Evolutionary conservation across 2,329 filamentous ascomycete genomes (phyloP).

Genomic region (Amauroascus niger): DNA sequence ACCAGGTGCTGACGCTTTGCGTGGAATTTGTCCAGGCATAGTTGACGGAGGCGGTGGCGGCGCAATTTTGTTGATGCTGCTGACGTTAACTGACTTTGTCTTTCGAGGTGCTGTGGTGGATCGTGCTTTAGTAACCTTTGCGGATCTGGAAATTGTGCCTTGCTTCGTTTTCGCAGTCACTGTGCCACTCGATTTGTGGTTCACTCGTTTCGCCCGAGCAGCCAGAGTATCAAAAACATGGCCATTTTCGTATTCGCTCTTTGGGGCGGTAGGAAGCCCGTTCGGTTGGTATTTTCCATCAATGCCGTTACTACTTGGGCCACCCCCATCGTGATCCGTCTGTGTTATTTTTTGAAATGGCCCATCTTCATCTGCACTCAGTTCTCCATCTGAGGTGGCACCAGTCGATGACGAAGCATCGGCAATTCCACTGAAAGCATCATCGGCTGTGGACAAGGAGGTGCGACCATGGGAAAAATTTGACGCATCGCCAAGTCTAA

Average conservation of each 20-base stretch:
- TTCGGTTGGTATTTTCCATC: constrained; percentile 47
- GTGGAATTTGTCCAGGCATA: constrained; percentile 40
- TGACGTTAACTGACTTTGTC: constrained; percentile 25
- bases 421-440: constrained; percentile 82
- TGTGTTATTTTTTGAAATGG: constrained; percentile 31
- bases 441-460: constrained; percentile 85
- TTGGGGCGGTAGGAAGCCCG: constrained; percentile 45
- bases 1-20: constrained; percentile 46
- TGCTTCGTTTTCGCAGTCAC: constrained; percentile 15
- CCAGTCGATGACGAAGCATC: constrained; percentile 77
- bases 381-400: constrained; percentile 66
- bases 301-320: constrained; percentile 53
- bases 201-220: constrained; percentile 45
- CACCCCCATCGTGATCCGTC: constrained; percentile 46
- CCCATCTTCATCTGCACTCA: constrained; percentile 52
- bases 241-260: constrained; percentile 44
- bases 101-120: constrained; percentile 30
- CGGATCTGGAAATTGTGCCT: constrained; percentile 18
- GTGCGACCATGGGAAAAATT: constrained; percentile 89
- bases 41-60: constrained; percentile 42
- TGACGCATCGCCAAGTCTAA: constrained; percentile 87
- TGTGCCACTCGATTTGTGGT: constrained; percentile 36
- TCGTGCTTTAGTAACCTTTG: constrained; percentile 27
- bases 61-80: constrained; percentile 36
- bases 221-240: constrained; percentile 30